Evolutionary conservation across 495 filamentous ascomycete species (phyloP).

Genomic region (Trichocladium antarcticum): DNA sequence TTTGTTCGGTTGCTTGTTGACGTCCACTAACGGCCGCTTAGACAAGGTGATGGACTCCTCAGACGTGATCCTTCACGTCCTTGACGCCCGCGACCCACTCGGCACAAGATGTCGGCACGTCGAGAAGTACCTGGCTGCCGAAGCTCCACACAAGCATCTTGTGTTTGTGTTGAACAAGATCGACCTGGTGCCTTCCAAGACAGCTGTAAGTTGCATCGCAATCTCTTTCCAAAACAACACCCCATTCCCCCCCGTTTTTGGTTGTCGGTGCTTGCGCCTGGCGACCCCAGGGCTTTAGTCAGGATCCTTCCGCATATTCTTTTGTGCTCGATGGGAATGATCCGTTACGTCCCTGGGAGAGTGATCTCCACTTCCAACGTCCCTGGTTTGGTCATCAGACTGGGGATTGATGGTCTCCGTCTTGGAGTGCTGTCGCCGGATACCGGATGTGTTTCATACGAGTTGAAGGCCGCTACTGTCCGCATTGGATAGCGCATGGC

Average conservation of each 20-base stretch:
- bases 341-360: constrained; percentile 99
- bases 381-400: constrained; percentile 49
- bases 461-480: constrained; percentile 66
- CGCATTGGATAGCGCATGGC: constrained; percentile 43
- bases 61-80: constrained; percentile 90
- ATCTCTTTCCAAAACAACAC: constrained; percentile 4
- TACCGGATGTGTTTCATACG: constrained; percentile 51
- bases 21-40: constrained; percentile 8
- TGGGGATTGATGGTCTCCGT: constrained; percentile 67
- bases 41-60: constrained; percentile 88
- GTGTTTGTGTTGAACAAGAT: constrained; percentile 76
- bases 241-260: neutral
- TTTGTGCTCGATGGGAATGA: constrained; percentile 51
- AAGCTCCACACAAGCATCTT: constrained; percentile 75
- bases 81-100: constrained; percentile 84
- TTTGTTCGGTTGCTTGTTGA: neutral
- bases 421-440: constrained; percentile 72
- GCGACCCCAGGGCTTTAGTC: constrained; percentile 71
- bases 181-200: constrained; percentile 83
- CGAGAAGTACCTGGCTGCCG: constrained; percentile 86
- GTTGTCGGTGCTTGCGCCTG: constrained; percentile 3
- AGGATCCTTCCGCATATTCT: constrained; percentile 57
- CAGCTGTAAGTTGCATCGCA: constrained; percentile 64
- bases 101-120: constrained; percentile 83
- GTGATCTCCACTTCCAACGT: constrained; percentile 48